Evolutionary conservation across 352 stramenopile genomes (phyloP).

Genomic region (Globisporangium mamillatum): DNA sequence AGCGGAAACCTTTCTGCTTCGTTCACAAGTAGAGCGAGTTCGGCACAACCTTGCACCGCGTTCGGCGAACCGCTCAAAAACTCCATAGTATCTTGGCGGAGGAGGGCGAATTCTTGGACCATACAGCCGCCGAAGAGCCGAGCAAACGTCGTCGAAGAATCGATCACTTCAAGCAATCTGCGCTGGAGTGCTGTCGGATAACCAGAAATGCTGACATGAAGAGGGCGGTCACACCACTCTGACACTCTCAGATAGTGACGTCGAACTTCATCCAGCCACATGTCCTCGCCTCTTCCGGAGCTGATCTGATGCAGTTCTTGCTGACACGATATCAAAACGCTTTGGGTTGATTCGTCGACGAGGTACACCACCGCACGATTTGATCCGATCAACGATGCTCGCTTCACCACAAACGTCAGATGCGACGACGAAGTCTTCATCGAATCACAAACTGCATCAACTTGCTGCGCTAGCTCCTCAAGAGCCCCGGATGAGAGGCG

Average conservation of each 20-base stretch:
- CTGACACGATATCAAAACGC: slow-evolving; percentile 12
- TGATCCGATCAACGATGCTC: background rate
- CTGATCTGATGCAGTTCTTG: background rate
- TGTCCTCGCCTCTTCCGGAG: background rate
- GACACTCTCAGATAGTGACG: slow-evolving; percentile 6
- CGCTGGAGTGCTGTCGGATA: slow-evolving; percentile 6
- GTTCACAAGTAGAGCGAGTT: slow-evolving; percentile 19
- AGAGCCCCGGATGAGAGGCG: background rate
- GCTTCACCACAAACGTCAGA: slow-evolving; percentile 15
- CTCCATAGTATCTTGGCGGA: background rate
- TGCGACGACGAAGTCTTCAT: slow-evolving; percentile 4
- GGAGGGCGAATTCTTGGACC: background rate
- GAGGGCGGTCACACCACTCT: background rate
- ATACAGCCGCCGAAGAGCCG: slow-evolving; percentile 14
- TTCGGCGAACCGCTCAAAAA: background rate
- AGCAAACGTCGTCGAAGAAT: background rate
- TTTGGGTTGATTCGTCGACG: slow-evolving; percentile 8
- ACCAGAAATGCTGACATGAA: slow-evolving; percentile 15
- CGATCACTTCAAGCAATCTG: slow-evolving; percentile 3
- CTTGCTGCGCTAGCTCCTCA: background rate
- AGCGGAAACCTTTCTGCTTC: background rate
- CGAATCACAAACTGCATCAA: background rate
- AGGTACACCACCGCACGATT: slow-evolving; percentile 14
- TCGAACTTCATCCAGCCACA: slow-evolving; percentile 13
- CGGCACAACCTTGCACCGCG: slow-evolving; percentile 4